A percentile compares a stretch with the other conserved stretches of the same genome.
Conservation (phyloP, 1,284 basidiomycete species). For the Cryptococcus maquisensis region DNA sequence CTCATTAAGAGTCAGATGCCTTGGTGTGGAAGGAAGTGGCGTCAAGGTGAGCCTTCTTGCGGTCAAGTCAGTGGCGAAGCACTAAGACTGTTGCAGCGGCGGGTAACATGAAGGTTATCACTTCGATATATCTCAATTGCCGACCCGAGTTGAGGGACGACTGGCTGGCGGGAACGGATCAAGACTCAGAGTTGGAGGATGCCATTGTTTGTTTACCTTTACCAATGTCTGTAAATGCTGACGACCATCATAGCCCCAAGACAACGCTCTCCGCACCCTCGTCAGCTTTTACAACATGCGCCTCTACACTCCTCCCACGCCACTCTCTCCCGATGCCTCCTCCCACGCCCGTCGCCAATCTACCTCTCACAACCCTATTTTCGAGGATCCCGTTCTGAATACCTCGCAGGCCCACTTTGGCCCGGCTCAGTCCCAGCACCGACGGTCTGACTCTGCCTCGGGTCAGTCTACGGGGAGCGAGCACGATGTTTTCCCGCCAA, state of each 20-base stretch:
- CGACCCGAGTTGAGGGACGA: conserved; percentile 94
- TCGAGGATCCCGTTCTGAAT: conserved; percentile 29
- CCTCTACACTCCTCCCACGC: conserved; percentile 33
- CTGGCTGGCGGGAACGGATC: conserved; percentile 91
- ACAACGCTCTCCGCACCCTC: conserved; percentile 88
- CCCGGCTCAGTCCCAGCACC: neutral
- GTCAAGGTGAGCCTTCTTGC: conserved; percentile 67
- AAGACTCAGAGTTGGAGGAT: conserved; percentile 77
- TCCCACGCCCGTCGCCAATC: conserved; percentile 21
- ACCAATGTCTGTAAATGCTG: conserved; percentile 1
- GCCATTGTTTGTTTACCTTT: conserved; percentile 24
- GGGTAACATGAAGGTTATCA: conserved; percentile 99
- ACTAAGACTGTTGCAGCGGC: neutral
- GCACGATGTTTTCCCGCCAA: conserved; percentile 53
- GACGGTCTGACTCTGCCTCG: neutral
- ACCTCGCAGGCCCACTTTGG: neutral
- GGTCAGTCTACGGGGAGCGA: conserved; percentile 22
- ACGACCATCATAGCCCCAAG: conserved; percentile 66
- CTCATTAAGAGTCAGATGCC: conserved; percentile 99
- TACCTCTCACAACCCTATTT: conserved; percentile 18
- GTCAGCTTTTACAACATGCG: conserved; percentile 73
- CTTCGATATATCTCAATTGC: conserved; percentile 95
- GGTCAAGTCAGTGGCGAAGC: conserved; percentile 11
- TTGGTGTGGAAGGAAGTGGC: conserved; percentile 96
- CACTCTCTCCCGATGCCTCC: conserved; percentile 19